phyloP scores from a whole-genome alignment of 2,329 filamentous ascomycete genomes.

The Zymoseptoria tritici region DNA sequence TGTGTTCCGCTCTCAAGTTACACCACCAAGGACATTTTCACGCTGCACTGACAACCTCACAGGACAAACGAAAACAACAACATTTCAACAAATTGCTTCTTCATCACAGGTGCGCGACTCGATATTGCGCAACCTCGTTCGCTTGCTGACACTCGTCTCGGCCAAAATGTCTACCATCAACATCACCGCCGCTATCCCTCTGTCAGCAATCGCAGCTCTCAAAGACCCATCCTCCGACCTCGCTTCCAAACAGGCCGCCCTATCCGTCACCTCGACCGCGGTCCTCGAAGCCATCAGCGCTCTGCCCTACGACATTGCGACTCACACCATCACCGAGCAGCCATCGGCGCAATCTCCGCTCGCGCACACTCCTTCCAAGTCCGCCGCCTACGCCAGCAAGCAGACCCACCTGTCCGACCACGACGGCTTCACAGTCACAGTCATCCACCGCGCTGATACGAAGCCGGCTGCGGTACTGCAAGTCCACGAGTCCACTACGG shows the following conservation, averaged over 20 bases:
- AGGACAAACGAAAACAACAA: neutral
- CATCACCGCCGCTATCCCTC: constrained; percentile 5
- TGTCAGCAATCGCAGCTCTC: constrained; percentile 2
- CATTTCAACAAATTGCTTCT: neutral
- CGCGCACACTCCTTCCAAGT: neutral
- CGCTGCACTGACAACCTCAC: neutral
- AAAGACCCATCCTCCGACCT: neutral
- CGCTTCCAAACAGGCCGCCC: neutral
- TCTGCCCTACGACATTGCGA: neutral
- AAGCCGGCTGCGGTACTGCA: neutral
- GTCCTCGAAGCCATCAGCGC: neutral
- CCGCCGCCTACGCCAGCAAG: neutral
- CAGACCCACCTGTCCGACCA: neutral
- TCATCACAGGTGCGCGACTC: neutral
- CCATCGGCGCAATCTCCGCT: no score
- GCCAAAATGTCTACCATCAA: constrained; percentile 4
- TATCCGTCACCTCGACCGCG: neutral
- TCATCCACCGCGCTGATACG: neutral
- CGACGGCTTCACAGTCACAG: neutral
- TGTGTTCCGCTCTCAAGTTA: neutral
- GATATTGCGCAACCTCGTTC: neutral
- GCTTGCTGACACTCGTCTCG: neutral
- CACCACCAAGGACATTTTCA: neutral
- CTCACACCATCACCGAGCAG: neutral
- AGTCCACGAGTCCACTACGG: neutral